phyloP scores from a whole-genome alignment of 164 flowering plant genomes.

The Tinospora cordifolia region DNA sequence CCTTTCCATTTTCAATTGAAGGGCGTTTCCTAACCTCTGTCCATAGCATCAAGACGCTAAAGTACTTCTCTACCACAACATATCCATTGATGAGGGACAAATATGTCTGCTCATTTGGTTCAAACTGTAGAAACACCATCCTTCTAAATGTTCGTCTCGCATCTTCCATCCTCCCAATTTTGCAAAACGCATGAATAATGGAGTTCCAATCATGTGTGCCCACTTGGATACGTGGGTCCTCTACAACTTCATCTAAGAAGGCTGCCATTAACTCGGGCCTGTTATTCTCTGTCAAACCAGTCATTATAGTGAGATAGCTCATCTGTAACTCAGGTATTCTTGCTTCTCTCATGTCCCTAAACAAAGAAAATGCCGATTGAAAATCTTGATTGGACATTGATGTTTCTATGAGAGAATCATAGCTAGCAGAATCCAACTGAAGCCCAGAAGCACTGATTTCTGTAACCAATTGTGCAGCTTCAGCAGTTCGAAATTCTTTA shows the following conservation, averaged over 20 bases:
- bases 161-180: conserved; percentile 80
- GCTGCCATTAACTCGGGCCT: conserved; percentile 96
- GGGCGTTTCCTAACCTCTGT: conserved; percentile 64
- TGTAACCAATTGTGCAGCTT: conserved; percentile 79
- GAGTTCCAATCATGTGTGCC: conserved; percentile 99
- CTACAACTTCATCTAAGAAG: conserved; percentile 83
- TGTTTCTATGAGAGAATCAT: conserved; percentile 74
- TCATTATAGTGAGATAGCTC: conserved; percentile 92
- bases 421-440: conserved; percentile 48
- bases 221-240: conserved; percentile 73
- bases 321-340: conserved; percentile 56
- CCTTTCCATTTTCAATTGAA: conserved; percentile 34
- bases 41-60: conserved; percentile 77
- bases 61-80: conserved; percentile 60
- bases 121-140: conserved; percentile 70
- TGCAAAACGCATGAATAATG: conserved; percentile 88
- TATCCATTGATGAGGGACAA: conserved; percentile 84
- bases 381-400: conserved; percentile 92
- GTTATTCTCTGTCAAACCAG: conserved; percentile 79
- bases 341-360: conserved; percentile 87
- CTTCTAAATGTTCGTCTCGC: conserved; percentile 88
- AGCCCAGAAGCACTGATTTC: conserved; percentile 64
- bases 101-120: conserved; percentile 86
- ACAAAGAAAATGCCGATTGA: conserved; percentile 80
- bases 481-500: conserved; percentile 74